Conservation (phyloP, 805 yeast species). For the Lipomyces oligophaga region DNA sequence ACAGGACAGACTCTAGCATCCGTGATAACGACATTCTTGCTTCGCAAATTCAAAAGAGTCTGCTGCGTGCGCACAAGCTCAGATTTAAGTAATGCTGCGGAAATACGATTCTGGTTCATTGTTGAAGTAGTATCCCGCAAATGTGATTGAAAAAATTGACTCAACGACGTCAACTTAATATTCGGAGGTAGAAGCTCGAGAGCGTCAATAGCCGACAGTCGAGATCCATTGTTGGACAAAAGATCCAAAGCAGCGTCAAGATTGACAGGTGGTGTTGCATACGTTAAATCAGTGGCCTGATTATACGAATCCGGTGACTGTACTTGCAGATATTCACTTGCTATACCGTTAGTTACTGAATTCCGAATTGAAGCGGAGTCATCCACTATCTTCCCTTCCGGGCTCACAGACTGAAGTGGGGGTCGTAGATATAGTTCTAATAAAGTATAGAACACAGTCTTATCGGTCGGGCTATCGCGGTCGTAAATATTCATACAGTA, state of each 20-base stretch:
- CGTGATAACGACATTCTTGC: conserved; percentile 40
- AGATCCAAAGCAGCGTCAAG: conserved; percentile 43
- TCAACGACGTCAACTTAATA: conserved; percentile 46
- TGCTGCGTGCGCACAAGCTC: conserved; percentile 49
- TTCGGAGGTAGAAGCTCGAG: conserved; percentile 51
- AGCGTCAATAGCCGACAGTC: conserved; percentile 46
- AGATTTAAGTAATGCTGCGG: conserved; percentile 51
- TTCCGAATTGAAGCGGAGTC: no score
- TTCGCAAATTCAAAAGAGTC: conserved; percentile 41
- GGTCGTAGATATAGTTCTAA: conserved; percentile 42
- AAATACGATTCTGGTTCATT: conserved; percentile 43
- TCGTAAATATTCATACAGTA: conserved; percentile 55
- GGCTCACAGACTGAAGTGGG: conserved; percentile 1
- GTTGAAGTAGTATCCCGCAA: conserved; percentile 43
- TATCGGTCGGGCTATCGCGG: conserved; percentile 42
- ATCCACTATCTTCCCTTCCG: no score
- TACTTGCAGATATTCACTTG: not conserved
- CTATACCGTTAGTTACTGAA: not conserved
- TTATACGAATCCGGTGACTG: conserved; percentile 3
- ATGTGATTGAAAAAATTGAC: conserved; percentile 45
- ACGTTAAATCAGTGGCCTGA: not conserved
- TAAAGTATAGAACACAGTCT: conserved; percentile 45
- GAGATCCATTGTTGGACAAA: conserved; percentile 45
- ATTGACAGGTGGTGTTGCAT: conserved; percentile 31
- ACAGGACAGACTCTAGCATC: conserved; percentile 52